A percentile compares a stretch with the other conserved stretches of the same genome.
Conservation (phyloP, 805 yeast species). For the Saccharomycopsis fibuligera region DNA sequence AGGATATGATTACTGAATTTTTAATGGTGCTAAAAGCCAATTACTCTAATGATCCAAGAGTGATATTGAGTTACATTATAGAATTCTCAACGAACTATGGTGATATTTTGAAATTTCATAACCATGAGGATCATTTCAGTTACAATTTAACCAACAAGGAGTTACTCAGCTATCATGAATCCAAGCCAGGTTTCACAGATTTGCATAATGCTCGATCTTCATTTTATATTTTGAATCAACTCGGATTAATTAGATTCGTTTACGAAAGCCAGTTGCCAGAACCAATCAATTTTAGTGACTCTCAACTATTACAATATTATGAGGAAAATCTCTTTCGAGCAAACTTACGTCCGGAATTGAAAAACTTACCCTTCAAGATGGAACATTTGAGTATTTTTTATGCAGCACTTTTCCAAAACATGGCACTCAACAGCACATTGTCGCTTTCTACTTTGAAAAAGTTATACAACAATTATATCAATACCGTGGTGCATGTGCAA, state of each 20-base stretch:
- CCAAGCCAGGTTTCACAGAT: not conserved
- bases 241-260: conserved; percentile 12
- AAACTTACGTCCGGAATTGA: conserved; percentile 6
- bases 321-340: conserved; percentile 3
- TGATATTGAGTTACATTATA: conserved; percentile 11
- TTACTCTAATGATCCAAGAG: conserved; percentile 11
- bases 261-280: conserved; percentile 7
- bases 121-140: not conserved
- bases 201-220: conserved; percentile 3
- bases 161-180: not conserved
- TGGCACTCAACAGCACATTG: not conserved
- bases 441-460: not conserved
- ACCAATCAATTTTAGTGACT: conserved; percentile 7
- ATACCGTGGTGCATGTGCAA: conserved; percentile 7
- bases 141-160: conserved; percentile 1
- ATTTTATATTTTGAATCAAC: conserved; percentile 13
- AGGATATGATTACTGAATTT: conserved; percentile 18
- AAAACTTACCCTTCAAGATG: conserved; percentile 1
- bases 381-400: conserved; percentile 16
- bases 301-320: conserved; percentile 11
- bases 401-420: conserved; percentile 5
- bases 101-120: too few species aligned
- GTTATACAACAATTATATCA: conserved; percentile 10
- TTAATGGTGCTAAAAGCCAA: conserved; percentile 6
- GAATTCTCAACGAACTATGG: conserved; percentile 11